Conservation (phyloP, 352 stramenopile genomes). For the Pythium dissimile region DNA sequence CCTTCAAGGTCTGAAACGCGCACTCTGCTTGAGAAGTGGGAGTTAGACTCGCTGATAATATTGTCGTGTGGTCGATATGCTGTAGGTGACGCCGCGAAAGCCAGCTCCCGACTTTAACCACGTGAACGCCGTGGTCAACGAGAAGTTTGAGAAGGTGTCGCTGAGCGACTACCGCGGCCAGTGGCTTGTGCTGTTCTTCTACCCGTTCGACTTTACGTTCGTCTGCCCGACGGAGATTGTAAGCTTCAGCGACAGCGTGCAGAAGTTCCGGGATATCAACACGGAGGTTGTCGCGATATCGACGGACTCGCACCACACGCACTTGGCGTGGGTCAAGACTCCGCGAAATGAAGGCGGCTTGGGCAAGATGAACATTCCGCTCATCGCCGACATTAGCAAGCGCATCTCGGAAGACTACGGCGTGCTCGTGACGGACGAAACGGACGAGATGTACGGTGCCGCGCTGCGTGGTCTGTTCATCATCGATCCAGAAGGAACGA, state of each 20-base stretch:
- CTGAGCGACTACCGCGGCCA: conserved; percentile 70
- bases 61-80: neutral
- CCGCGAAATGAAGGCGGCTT: conserved; percentile 71
- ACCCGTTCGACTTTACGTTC: conserved; percentile 87
- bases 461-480: conserved; percentile 80
- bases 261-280: conserved; percentile 75
- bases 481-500: conserved; percentile 80
- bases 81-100: conserved; percentile 66
- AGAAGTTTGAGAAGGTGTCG: conserved; percentile 80
- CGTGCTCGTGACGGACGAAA: conserved; percentile 78
- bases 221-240: conserved; percentile 85
- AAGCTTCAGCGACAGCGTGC: conserved; percentile 72
- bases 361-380: conserved; percentile 82
- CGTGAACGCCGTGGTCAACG: conserved; percentile 75
- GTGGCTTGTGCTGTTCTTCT: conserved; percentile 88
- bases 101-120: conserved; percentile 65
- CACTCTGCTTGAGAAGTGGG: neutral
- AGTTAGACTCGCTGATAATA: neutral
- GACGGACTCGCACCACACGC: conserved; percentile 82
- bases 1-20: conserved; percentile 43
- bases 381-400: conserved; percentile 81
- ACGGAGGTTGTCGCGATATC: conserved; percentile 77
- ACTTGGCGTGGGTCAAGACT: conserved; percentile 82
- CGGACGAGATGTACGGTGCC: conserved; percentile 75
- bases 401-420: conserved; percentile 83